phyloP scores from a whole-genome alignment of 768 basidiomycete species.

The Lepiota brunneoincarnata region DNA sequence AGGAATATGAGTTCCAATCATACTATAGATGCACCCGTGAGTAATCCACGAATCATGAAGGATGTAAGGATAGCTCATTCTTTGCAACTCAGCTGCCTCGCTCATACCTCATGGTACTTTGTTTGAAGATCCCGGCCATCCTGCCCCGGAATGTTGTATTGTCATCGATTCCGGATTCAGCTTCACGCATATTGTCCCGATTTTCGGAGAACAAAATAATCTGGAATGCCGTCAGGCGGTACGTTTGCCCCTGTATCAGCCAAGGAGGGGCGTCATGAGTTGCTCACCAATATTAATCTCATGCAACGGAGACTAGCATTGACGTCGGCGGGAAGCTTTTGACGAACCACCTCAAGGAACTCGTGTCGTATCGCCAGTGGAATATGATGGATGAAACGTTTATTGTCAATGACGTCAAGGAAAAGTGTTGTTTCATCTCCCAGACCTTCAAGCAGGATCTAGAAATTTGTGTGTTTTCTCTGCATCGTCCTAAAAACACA shows the following conservation, averaged over 20 bases:
- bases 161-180: constrained; percentile 92
- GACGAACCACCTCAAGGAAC: constrained; percentile 93
- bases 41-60: constrained; percentile 23
- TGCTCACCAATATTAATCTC: too few species aligned
- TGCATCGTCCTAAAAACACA: constrained; percentile 11
- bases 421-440: constrained; percentile 86
- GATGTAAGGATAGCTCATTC: neutral
- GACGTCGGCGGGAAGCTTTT: constrained; percentile 94
- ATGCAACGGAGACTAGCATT: constrained; percentile 52
- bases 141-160: constrained; percentile 74
- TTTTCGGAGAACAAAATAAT: constrained; percentile 72
- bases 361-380: constrained; percentile 94
- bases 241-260: constrained; percentile 13
- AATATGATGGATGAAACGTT: constrained; percentile 98
- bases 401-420: constrained; percentile 92
- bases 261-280: constrained; percentile 9
- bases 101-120: constrained; percentile 72
- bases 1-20: constrained; percentile 91
- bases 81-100: constrained; percentile 60
- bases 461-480: constrained; percentile 54
- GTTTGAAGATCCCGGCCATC: constrained; percentile 47
- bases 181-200: constrained; percentile 88
- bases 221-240: constrained; percentile 85
- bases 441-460: constrained; percentile 69
- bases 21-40: constrained; percentile 81